Base-by-base conservation (phyloP, 1,139 yeast species). In the Blastobotrys buckinghamii region DNA sequence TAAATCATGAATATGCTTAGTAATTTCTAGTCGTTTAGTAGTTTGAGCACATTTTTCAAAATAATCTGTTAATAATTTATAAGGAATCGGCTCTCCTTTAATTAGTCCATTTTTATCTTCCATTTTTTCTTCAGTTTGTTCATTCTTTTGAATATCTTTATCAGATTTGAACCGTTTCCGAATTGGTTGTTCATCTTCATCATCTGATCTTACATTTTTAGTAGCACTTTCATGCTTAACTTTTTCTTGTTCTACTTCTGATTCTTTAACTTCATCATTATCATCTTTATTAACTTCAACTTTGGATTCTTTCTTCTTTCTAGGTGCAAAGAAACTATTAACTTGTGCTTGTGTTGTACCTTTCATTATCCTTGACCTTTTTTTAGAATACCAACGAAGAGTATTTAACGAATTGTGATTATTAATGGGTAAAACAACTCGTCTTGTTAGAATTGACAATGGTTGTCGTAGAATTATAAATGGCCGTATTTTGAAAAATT, bases 1-100 rank as follows among this genome's bases (percentile, higher is more conserved):
- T 62, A 88, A 84, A 42, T 78, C 82, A 0, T 95, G 77, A 33
- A 92, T 81, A 48, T 79, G 70, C 42, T 87, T 81, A 19, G 84
- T 79, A 59, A 90, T 90, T 57, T 88, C 85, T 47, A 92, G 74
- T 47, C 98, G 72, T 17, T 89, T 85, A 1, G 96, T 75, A 37
- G 89, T 95, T 1, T 73, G 66, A 60, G 89, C 97, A 47, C 92
- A 76, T 49, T 76, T 72, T 52, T 85, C 89, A 67, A 90, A 89
- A 2, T 85, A 77, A 2, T 77, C 75, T 27, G 86, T 77, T 38
- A 92, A 67, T 17, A 77, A 76, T 1, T 82, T 69, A 62, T 88
- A 90, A 6, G 82, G 79, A 19, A 84, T 73, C 5, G 60, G 54
- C 48, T 84, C 92, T 50, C 85, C 95, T 1, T 8, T 10, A 6